Percentiles rank a stretch among this genome's conserved stretches.
These are phyloP conservation scores for Agrocybe praecox DNA, from an alignment of 768 basidiomycete species.

Conservation along the genomic window DNA sequence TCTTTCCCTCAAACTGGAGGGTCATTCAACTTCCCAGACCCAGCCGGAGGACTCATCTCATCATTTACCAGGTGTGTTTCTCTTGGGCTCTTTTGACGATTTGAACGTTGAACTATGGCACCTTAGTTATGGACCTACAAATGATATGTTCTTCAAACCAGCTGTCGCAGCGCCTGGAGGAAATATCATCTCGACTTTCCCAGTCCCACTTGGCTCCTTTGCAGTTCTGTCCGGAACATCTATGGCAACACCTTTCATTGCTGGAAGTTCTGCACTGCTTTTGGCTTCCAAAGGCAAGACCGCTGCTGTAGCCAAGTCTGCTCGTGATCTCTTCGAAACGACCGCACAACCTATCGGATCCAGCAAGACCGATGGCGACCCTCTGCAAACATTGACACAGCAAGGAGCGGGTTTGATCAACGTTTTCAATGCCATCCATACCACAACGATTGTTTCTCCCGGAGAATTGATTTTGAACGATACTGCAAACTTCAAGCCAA, in stretches of 20 bases:
- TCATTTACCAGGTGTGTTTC: constrained; percentile 42
- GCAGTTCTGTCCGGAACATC: constrained; percentile 42
- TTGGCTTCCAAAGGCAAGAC: constrained; percentile 37
- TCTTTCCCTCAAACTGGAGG: constrained; percentile 51
- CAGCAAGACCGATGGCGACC: constrained; percentile 48
- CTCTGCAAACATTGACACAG: constrained; percentile 52
- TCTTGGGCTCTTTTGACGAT: background rate
- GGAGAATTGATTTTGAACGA: constrained; percentile 66
- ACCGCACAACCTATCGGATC: constrained; percentile 47
- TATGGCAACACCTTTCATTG: constrained; percentile 43
- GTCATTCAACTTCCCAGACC: constrained; percentile 45
- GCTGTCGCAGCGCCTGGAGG: constrained; percentile 52
- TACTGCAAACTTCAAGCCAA: constrained; percentile 52
- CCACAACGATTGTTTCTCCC: constrained; percentile 53
- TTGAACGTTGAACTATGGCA: background rate
- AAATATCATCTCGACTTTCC: constrained; percentile 48
- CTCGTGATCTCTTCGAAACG: constrained; percentile 47
- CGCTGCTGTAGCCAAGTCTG: constrained; percentile 23
- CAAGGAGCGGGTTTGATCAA: constrained; percentile 62
- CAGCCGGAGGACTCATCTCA: constrained; percentile 58
- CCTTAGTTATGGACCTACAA: constrained; percentile 55
- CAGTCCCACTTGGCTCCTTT: constrained; percentile 33
- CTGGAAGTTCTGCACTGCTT: constrained; percentile 42
- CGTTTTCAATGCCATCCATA: constrained; percentile 57
- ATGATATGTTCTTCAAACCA: constrained; percentile 59